phyloP scores from a whole-genome alignment of 1,139 yeast species.

The Suhomyces yuchorum region DNA sequence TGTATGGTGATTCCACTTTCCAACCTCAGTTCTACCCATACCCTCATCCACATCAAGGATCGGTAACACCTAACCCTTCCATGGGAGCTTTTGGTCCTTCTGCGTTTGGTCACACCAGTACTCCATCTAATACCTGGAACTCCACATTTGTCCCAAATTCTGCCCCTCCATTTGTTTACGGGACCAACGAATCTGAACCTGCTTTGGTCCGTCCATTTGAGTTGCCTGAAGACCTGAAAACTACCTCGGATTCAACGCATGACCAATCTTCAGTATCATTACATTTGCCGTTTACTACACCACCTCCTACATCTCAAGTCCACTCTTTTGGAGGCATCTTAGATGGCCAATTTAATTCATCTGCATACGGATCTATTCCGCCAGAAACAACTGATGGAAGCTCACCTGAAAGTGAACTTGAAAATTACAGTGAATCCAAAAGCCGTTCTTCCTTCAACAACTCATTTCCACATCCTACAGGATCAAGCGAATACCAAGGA shows the following conservation, averaged over 20 bases:
- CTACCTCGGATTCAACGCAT: constrained; percentile 2
- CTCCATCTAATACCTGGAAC: constrained; percentile 35
- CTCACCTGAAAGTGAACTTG: constrained; percentile 10
- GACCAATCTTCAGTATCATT: constrained; percentile 10
- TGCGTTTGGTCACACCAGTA: constrained; percentile 21
- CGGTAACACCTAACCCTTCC: constrained; percentile 39
- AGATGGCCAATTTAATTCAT: constrained; percentile 19
- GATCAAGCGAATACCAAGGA: constrained; percentile 1
- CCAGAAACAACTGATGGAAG: constrained; percentile 4
- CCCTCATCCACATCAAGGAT: constrained; percentile 26
- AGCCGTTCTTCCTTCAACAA: constrained; percentile 4
- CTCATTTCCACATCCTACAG: constrained; percentile 5
- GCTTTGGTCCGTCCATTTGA: constrained; percentile 36
- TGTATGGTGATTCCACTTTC: constrained; percentile 14
- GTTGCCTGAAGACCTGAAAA: constrained; percentile 24
- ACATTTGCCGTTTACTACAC: constrained; percentile 29
- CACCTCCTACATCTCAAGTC: constrained; percentile 21
- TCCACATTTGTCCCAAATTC: constrained; percentile 33
- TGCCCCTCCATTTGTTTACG: constrained; percentile 40
- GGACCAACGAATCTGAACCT: constrained; percentile 17
- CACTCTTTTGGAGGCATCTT: constrained; percentile 28
- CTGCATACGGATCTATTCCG: constrained; percentile 13
- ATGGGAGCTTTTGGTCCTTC: constrained; percentile 22
- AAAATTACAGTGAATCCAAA: constrained; percentile 5
- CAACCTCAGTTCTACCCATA: constrained; percentile 22